phyloP scores from a whole-genome alignment of 192 early-diverging fungal species.

The Podila epicladia region DNA sequence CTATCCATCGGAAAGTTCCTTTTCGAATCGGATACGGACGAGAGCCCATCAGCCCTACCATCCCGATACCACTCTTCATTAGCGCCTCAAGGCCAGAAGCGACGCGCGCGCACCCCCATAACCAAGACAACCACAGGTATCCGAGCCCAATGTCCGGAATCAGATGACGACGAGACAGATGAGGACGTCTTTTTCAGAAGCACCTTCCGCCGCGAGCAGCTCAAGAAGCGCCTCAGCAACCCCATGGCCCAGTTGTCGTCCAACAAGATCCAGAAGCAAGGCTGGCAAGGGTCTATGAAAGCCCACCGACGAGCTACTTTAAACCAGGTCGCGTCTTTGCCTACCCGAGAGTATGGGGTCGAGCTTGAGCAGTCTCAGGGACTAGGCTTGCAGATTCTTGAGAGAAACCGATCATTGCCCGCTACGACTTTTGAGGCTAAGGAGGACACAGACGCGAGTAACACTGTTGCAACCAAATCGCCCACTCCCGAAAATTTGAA shows the following conservation, averaged over 20 bases:
- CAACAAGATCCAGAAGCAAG: conserved; percentile 2
- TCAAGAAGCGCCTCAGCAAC: conserved; percentile 12
- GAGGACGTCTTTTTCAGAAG: conserved; percentile 29
- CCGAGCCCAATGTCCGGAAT: not conserved
- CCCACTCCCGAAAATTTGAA: conserved; percentile 19
- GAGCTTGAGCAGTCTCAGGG: conserved; percentile 15
- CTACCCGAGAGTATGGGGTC: conserved; percentile 23
- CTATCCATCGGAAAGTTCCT: conserved; percentile 36
- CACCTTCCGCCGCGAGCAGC: conserved; percentile 5
- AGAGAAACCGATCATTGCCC: conserved; percentile 20
- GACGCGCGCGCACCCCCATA: conserved; percentile 8
- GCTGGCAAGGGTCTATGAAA: not conserved
- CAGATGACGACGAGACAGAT: conserved; percentile 41
- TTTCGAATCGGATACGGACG: conserved; percentile 44
- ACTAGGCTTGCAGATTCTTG: not conserved
- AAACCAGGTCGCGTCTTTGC: conserved; percentile 17
- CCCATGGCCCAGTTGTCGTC: not conserved
- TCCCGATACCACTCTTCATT: conserved; percentile 3
- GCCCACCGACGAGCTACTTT: conserved; percentile 6
- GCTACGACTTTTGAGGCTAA: not conserved
- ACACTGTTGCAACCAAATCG: not conserved
- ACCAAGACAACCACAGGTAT: not conserved
- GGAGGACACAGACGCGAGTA: not conserved
- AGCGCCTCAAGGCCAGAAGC: conserved; percentile 37
- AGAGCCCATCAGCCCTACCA: not conserved